A percentile compares a stretch with the other conserved stretches of the same genome.
phyloP scores from a whole-genome alignment of 176 grass and related monocot species.

The Urochloa ruziziensis region DNA sequence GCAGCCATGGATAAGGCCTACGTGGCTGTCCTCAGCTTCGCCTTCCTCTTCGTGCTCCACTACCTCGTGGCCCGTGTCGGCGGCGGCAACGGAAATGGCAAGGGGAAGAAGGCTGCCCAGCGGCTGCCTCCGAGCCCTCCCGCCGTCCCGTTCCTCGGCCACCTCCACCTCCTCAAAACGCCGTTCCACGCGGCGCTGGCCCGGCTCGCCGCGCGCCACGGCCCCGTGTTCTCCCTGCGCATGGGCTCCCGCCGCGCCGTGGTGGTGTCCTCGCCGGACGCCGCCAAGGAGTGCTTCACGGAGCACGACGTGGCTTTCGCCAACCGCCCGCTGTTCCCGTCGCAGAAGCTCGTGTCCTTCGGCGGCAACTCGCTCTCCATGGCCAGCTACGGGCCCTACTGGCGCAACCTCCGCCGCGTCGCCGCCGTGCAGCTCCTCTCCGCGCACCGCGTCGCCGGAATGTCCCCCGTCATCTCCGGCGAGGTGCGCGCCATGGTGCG shows the following conservation, averaged over 20 bases:
- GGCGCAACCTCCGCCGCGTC: slow-evolving; percentile 53
- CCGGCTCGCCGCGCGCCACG: slow-evolving; percentile 19
- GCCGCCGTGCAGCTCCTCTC: slow-evolving; percentile 46
- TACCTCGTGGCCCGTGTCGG: slow-evolving; percentile 10
- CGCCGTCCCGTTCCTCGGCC: slow-evolving; percentile 53
- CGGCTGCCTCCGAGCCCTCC: slow-evolving; percentile 48
- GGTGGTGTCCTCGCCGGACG: background rate
- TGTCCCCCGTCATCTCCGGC: background rate
- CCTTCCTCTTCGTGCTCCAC: slow-evolving; percentile 35
- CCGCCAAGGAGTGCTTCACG: slow-evolving; percentile 17
- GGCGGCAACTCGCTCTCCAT: background rate
- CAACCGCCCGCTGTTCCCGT: background rate
- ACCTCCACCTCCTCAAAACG: slow-evolving; percentile 61
- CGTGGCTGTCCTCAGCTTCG: background rate
- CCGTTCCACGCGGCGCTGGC: slow-evolving; percentile 48
- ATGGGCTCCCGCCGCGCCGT: background rate
- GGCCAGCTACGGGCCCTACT: slow-evolving; percentile 5
- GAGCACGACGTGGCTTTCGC: slow-evolving; percentile 5
- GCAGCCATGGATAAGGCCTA: slow-evolving; percentile 17
- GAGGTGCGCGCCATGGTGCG: slow-evolving; percentile 31
- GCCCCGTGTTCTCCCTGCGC: background rate
- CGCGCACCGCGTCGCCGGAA: slow-evolving; percentile 12
- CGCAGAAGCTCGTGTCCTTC: background rate
- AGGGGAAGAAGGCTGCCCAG: background rate
- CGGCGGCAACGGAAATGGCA: background rate